These are phyloP conservation scores for Trametes meyenii DNA, from an alignment of 768 basidiomycete genomes.

Conservation along the genomic window DNA sequence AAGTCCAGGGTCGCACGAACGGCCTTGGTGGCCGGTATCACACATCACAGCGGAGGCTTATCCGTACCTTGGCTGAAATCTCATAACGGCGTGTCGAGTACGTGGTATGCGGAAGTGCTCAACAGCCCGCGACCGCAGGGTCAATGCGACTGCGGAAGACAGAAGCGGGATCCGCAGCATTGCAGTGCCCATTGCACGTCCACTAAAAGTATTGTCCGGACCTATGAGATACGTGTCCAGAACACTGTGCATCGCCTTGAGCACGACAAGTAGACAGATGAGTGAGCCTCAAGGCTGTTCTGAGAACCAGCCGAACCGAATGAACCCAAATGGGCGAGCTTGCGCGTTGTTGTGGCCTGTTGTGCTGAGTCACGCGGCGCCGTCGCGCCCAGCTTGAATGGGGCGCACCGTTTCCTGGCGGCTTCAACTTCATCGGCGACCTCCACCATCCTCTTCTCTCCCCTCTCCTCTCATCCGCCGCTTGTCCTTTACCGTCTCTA, in stretches of 20 bases:
- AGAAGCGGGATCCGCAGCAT: too few species aligned
- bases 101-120: neutral
- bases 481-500: neutral
- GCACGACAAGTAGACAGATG: neutral
- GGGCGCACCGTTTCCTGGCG: slow-evolving; percentile 27
- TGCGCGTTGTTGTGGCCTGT: slow-evolving; percentile 30
- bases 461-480: slow-evolving; percentile 16
- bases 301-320: neutral
- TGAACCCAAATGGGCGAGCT: slow-evolving; percentile 20
- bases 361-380: slow-evolving; percentile 27
- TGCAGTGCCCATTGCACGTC: too few species aligned
- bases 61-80: too few species aligned
- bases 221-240: neutral
- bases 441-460: slow-evolving; percentile 22
- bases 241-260: neutral
- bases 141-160: neutral
- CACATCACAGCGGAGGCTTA: too few species aligned
- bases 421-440: slow-evolving; percentile 26
- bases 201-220: neutral
- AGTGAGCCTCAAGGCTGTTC: neutral
- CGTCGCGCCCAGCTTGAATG: slow-evolving; percentile 24
- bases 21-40: neutral
- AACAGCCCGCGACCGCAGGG: too few species aligned
- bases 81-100: too few species aligned
- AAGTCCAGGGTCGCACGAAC: neutral